Evolutionary conservation across 345 rosid genomes (phyloP).

Genomic region (Draba incana): DNA sequence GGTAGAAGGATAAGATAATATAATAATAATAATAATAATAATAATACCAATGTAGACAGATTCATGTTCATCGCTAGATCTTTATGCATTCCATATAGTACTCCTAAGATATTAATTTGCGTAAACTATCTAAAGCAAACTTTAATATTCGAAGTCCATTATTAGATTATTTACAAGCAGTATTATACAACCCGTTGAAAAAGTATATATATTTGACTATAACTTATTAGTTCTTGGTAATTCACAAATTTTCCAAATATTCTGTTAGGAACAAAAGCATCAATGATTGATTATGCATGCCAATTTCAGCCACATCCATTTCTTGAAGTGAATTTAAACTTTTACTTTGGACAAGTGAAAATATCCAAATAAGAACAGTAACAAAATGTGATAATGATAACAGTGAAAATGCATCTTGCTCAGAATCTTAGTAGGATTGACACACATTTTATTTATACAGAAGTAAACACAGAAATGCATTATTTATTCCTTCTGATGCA

Average conservation of each 20-base stretch:
- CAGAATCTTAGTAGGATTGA: neutral
- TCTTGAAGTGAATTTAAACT: no score
- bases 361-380: no score
- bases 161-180: neutral
- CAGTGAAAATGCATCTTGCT: no score
- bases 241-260: no score
- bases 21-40: neutral
- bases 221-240: no score
- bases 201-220: no score
- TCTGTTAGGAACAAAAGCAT: no score
- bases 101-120: neutral
- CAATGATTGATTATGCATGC: no score
- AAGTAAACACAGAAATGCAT: constrained; percentile 7
- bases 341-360: no score
- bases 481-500: constrained; percentile 18
- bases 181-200: neutral
- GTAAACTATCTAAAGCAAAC: neutral
- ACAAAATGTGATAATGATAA: no score
- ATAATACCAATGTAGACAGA: neutral
- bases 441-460: constrained; percentile 2
- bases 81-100: neutral
- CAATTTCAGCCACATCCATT: no score
- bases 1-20: neutral
- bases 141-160: neutral
- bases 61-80: neutral